Evolutionary conservation across 768 basidiomycete species (phyloP), one percentile per base, ranked within the genome.

Genomic region (Solioccasus polychromus): DNA sequence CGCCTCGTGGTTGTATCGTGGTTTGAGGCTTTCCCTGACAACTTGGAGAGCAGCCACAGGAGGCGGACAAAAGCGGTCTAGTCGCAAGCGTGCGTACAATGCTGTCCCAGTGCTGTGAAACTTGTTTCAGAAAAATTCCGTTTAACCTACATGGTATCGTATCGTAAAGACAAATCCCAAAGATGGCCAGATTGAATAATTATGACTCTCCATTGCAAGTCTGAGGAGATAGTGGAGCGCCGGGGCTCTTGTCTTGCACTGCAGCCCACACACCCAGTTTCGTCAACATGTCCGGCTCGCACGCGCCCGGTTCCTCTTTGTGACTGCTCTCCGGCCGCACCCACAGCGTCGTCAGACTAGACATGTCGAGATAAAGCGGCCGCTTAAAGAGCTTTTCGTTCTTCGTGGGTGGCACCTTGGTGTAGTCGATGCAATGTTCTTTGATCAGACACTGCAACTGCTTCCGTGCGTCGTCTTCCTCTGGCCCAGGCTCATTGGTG

Each of bases 391-490:
- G 39, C 3, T 48, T 39, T 14, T 49, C 55, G 31, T 47, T 42
- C 19, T 23, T 51, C 6, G 20, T 8, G 25, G 34, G 18, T 12
- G 39, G 19, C 45, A 31, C 39, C 38, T 50, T 58, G 18, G 42
- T 51, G 40, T 35, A 55, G 23, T 62, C 59, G 11, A 62, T 55
- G 47, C 57, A 62, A 11, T 42, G 51, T 22, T 52, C 48, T 9
- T 37, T 25, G 42, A 62, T 62, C 32, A 64, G 52, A 24, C 8
- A 0, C 15, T 28, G 51, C 23, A 62, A 26, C n/a, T 29, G 37
- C 7, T 8, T 31, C 24, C 35, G 54, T 20, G 46, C 51, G 8
- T 2, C 31, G 0, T 44, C 45, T 12, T 9, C 30, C 2, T 48
- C 37, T 8, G 2, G 8, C 28, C 8, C 35, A 18, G 19, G 35